Evolutionary conservation across 73 alveolate species (phyloP).

Genomic region (Breviolum minutum): DNA sequence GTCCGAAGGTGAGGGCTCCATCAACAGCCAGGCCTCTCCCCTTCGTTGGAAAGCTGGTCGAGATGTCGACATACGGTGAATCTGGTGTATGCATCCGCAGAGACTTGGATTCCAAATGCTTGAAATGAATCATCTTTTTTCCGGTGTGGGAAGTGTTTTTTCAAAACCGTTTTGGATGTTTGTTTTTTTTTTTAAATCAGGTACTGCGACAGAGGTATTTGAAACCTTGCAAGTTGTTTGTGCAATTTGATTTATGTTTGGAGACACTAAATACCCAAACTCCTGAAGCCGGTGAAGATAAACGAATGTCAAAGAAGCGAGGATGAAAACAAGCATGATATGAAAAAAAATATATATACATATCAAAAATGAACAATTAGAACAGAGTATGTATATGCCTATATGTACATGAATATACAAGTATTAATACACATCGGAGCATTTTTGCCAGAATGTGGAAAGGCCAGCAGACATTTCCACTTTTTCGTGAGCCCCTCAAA

Average conservation of each 20-base stretch:
- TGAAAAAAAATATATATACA: not conserved
- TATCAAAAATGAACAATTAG: not conserved
- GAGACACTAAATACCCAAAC: too few species aligned
- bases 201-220: too few species aligned
- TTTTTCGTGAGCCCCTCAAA: too few species aligned
- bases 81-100: slow-evolving; percentile 84
- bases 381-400: not conserved
- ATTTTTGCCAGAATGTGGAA: not conserved
- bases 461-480: not conserved
- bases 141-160: not conserved
- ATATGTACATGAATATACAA: not conserved
- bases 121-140: not conserved
- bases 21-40: slow-evolving; percentile 5
- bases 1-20: too few species aligned
- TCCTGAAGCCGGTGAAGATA: too few species aligned
- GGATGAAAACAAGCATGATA: too few species aligned
- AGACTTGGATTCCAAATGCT: not conserved
- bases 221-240: too few species aligned
- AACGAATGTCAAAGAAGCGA: too few species aligned
- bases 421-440: not conserved
- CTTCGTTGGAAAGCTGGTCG: slow-evolving; percentile 27
- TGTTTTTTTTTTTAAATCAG: too few species aligned
- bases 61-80: slow-evolving; percentile 33
- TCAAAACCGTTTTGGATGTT: not conserved
- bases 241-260: too few species aligned